Evolutionary conservation across 495 filamentous ascomycete genomes (phyloP).

Genomic region (Pseudomonodictys pantanalensis): DNA sequence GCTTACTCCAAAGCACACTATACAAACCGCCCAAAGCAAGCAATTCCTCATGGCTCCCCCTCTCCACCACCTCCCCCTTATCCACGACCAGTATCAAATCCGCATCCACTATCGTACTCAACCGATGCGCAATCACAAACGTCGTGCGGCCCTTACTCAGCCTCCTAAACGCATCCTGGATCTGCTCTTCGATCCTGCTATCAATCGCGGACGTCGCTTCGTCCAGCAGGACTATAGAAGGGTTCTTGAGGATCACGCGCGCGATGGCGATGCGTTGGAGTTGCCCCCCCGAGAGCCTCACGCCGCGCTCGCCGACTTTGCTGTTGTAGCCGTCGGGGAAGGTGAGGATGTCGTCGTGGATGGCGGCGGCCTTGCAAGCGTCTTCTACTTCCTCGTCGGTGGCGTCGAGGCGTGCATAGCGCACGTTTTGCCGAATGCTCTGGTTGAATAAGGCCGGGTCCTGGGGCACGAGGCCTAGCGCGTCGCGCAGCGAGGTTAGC

Average conservation of each 20-base stretch:
- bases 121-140: constrained; percentile 34
- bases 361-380: constrained; percentile 54
- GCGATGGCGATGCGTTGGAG: constrained; percentile 35
- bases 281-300: constrained; percentile 32
- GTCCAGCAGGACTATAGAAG: constrained; percentile 32
- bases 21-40: constrained; percentile 29
- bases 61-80: constrained; percentile 40
- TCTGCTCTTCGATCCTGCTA: constrained; percentile 22
- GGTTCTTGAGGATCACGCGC: constrained; percentile 29
- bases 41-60: constrained; percentile 42
- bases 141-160: constrained; percentile 27
- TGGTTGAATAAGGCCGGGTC: constrained; percentile 35
- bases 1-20: constrained; percentile 26
- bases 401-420: constrained; percentile 50
- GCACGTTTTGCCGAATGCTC: constrained; percentile 58
- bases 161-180: constrained; percentile 29
- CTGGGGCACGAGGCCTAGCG: constrained; percentile 31
- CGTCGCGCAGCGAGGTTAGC: constrained; percentile 6
- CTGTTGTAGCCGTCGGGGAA: constrained; percentile 47
- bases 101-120: constrained; percentile 41
- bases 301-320: constrained; percentile 26
- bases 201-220: constrained; percentile 34
- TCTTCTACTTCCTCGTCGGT: constrained; percentile 46
- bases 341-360: constrained; percentile 57
- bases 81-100: constrained; percentile 44